Evolutionary conservation across 495 filamentous ascomycete species (phyloP), one percentile per base, ranked within the genome.

Genomic region (Rhypophila decipiens): DNA sequence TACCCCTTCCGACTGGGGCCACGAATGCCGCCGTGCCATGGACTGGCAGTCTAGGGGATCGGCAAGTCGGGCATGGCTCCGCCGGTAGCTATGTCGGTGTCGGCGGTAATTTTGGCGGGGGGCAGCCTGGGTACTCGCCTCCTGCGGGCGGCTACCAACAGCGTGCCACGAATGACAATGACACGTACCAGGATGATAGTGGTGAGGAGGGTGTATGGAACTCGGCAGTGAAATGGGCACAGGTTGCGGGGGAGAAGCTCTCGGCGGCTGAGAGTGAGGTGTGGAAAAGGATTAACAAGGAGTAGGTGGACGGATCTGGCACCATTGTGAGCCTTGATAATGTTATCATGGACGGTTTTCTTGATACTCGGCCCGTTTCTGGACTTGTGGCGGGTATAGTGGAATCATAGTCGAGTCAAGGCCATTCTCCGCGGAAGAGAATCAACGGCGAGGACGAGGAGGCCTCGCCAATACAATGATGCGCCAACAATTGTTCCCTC

Each of bases 221-320:
- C 4, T 70, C 69, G 12, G 81, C 80, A 2, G 82, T 73, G 69
- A 75, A 75, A 50, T 80, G 79, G 77, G 71, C 78, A 39, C 71
- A 74, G 53, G 76, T 66, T 36, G 83, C 78, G 8, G 83, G 84
- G 44, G 67, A 70, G 51, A 82, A 78, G 60, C 57, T 86, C 42
- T 72, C 68, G 10, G 78, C 80, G 44, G 78, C 78, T 17, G 83
- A 86, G 65, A 78, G 71, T 49, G 79, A 82, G 67, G 76, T 86
- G n/a, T 87, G 85, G 85, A 83, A 69, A 66, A 73, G 72, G 60
- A 82, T 84, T 55, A 85, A 82, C 15, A 33, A 4, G 9, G n/a
- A 18, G 22, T 27, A 13, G n/a, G 27, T 31, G 13, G 7, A 31
- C 13, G 27, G 27, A 18, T n/a, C 10, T n/a, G 19, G 39, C 17